Conservation (phyloP, 352 stramenopile species). For the Phytophthora quininea region DNA sequence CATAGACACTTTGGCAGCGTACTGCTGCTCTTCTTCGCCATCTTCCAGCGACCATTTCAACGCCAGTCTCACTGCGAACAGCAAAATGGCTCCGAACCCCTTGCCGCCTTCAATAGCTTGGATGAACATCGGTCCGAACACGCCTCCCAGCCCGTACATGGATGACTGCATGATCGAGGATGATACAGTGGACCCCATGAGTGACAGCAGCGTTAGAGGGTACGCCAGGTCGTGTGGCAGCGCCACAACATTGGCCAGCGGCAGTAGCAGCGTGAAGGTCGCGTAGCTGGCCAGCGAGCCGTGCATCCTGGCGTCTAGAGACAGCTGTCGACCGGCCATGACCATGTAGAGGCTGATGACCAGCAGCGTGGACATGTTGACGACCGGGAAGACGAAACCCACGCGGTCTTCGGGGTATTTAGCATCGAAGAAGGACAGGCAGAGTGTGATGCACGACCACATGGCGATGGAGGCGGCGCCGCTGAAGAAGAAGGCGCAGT, state of each 20-base stretch:
- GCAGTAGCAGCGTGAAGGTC: slow-evolving; percentile 60
- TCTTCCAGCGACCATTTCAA: slow-evolving; percentile 65
- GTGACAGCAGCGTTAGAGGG: slow-evolving; percentile 55
- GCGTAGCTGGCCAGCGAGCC: slow-evolving; percentile 59
- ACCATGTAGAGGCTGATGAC: slow-evolving; percentile 86
- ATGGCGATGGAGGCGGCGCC: slow-evolving; percentile 74
- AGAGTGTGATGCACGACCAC: slow-evolving; percentile 82
- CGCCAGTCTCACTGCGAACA: slow-evolving; percentile 65
- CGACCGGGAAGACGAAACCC: slow-evolving; percentile 80
- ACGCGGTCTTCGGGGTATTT: slow-evolving; percentile 74
- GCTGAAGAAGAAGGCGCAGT: slow-evolving; percentile 78
- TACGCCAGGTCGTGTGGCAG: slow-evolving; percentile 56
- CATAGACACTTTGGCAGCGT: slow-evolving; percentile 49
- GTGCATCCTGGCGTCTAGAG: slow-evolving; percentile 63
- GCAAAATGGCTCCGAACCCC: slow-evolving; percentile 72
- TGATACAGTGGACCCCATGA: slow-evolving; percentile 70
- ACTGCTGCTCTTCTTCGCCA: slow-evolving; percentile 18
- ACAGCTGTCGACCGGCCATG: slow-evolving; percentile 65
- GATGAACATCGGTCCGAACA: slow-evolving; percentile 79
- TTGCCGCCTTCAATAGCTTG: slow-evolving; percentile 84
- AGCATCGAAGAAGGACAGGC: slow-evolving; percentile 67
- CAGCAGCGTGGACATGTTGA: slow-evolving; percentile 86
- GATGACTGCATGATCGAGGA: slow-evolving; percentile 77
- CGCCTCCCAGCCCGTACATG: slow-evolving; percentile 75
- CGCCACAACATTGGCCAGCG: slow-evolving; percentile 63